Conservation (phyloP, 2,329 filamentous ascomycete species). For the Ophiostoma novo-ulmi region DNA sequence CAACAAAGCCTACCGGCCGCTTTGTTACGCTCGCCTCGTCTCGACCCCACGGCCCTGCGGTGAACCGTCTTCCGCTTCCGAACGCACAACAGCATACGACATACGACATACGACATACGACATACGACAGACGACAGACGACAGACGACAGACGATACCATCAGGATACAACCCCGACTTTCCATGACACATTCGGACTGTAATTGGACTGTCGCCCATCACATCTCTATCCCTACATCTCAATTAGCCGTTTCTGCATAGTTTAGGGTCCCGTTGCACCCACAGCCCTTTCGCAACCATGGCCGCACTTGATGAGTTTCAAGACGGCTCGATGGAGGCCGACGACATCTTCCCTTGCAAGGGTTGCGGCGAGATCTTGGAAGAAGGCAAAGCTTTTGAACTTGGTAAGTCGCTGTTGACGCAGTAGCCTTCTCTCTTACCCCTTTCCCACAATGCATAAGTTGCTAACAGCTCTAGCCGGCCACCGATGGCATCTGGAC, state of each 20-base stretch:
- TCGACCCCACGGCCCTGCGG: constrained; percentile 9
- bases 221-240: neutral
- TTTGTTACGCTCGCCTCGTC: neutral
- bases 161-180: neutral
- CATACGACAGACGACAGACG: too few species aligned
- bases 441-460: neutral
- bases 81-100: neutral
- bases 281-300: constrained; percentile 32
- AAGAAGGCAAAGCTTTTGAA: constrained; percentile 98
- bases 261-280: neutral
- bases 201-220: neutral
- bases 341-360: constrained; percentile 88
- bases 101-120: neutral
- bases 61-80: constrained; percentile 2
- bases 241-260: neutral
- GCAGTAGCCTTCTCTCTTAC: neutral
- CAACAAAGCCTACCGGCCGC: constrained; percentile 1
- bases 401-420: constrained; percentile 59
- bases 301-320: constrained; percentile 55
- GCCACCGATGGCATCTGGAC: constrained; percentile 96
- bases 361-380: constrained; percentile 92
- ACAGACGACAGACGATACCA: neutral
- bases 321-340: constrained; percentile 63
- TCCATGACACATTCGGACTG: neutral
- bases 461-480: constrained; percentile 51